Evolutionary conservation across 345 rosid genomes (phyloP).

Genomic region (Conringia planisiliqua): DNA sequence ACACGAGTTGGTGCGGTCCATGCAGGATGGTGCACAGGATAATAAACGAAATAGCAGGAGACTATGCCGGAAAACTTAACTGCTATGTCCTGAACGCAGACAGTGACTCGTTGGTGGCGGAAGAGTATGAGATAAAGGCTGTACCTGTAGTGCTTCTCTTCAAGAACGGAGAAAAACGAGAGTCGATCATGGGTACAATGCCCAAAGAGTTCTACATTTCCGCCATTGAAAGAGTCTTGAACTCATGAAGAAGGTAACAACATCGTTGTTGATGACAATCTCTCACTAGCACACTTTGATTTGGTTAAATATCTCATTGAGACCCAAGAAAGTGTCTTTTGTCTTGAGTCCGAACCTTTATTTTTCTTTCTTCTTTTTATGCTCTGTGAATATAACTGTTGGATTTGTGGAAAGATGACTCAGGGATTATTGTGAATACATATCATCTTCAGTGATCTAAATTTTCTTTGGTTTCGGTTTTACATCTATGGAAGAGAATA

Average conservation of each 20-base stretch:
- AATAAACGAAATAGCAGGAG: constrained; percentile 78
- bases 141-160: constrained; percentile 86
- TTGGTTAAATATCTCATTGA: constrained; percentile 14
- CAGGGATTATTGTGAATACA: not conserved
- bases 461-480: not conserved
- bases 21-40: constrained; percentile 60
- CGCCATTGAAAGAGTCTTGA: constrained; percentile 84
- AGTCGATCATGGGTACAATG: constrained; percentile 86
- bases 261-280: not conserved
- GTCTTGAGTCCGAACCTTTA: not conserved
- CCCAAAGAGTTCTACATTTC: constrained; percentile 86
- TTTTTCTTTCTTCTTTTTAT: not conserved
- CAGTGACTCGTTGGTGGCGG: constrained; percentile 59
- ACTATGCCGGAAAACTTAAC: constrained; percentile 65
- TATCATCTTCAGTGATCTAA: not conserved
- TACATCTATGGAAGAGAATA: no score
- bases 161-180: constrained; percentile 78
- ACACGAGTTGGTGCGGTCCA: constrained; percentile 87
- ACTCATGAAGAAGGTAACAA: constrained; percentile 37
- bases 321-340: not conserved
- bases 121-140: constrained; percentile 79
- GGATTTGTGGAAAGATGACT: not conserved
- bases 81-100: constrained; percentile 77
- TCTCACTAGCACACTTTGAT: not conserved
- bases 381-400: constrained; percentile 20